Evolutionary conservation across 495 filamentous ascomycete genomes (phyloP), one percentile per base, ranked within the genome.

Genomic region (Zalerion maritima): DNA sequence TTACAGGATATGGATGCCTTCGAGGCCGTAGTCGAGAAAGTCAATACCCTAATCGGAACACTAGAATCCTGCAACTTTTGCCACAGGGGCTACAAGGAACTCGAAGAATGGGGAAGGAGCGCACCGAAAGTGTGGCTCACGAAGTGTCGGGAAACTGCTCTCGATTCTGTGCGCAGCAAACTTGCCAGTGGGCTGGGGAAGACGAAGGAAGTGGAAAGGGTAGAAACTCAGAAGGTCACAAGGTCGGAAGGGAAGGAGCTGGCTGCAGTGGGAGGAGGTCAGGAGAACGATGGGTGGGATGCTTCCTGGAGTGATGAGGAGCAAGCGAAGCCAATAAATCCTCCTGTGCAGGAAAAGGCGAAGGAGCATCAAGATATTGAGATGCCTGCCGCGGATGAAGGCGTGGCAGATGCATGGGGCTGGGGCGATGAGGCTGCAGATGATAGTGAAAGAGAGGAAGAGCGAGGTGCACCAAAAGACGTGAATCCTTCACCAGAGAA

Each of bases 51-150:
- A 39, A 75, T 73, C 20, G 50, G 57, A 6, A 60, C 50, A 2
- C 50, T 94, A 8, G 68, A 74, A 24, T 50, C 53, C 1, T 55
- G 78, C 8, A 61, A 67, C 0, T 84, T 81, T 71, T 62, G 64
- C n/a, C n/a, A n/a, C n/a, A n/a, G n/a, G 15, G 80, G 79, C 12
- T 64, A 78, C 14, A 64, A 71, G 33, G 68, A 73, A 12, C 50
- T 96, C 31, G 59, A 71, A 6, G 75, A 81, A 22, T 97, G 89
- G 89, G 71, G 78, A 0, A 71, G 77, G 18, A 71, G 73, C 27
- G 78, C 77, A 5, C 78, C 87, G 4, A 68, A 69, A 14, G 66
- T 84, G 8, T 97, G 89, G 89, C 61, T 94, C 13, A 68, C 72
- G n/a, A 85, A 80, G 46, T 74, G 81, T 34, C 75, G 75, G 33